phyloP scores from a whole-genome alignment of 129 eudicot genomes.

The Helianthus annuus region DNA sequence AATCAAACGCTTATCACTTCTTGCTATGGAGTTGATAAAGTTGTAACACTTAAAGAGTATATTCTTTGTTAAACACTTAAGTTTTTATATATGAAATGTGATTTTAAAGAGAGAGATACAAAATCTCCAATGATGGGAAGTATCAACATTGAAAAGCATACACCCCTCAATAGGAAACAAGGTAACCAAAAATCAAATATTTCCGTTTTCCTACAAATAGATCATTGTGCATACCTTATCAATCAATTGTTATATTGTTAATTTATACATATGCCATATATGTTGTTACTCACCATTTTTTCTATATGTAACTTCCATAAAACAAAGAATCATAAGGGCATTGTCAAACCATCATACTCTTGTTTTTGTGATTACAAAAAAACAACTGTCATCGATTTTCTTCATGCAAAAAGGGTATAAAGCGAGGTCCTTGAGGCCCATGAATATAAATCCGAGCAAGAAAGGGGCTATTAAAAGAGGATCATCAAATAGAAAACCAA shows the following conservation, averaged over 20 bases:
- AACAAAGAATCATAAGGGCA: slow-evolving; percentile 7
- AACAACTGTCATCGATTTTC: neutral
- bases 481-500: neutral
- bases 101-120: neutral
- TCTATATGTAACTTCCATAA: neutral
- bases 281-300: slow-evolving; percentile 8
- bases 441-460: slow-evolving; percentile 10
- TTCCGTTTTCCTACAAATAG: neutral
- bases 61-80: too few relatives aligned
- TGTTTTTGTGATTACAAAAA: neutral
- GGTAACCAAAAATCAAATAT: slow-evolving; percentile 6
- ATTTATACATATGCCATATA: slow-evolving; percentile 9
- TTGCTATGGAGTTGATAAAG: too few relatives aligned
- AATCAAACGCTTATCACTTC: too few relatives aligned
- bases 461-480: slow-evolving; percentile 16
- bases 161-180: slow-evolving; percentile 12
- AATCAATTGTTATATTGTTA: neutral
- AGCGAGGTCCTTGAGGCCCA: slow-evolving; percentile 14
- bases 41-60: too few relatives aligned
- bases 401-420: slow-evolving; percentile 25
- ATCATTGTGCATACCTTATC: slow-evolving; percentile 21
- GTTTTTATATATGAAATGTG: neutral
- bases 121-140: neutral
- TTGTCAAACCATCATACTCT: neutral
- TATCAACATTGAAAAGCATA: slow-evolving; percentile 10